Conservation (phyloP, 805 yeast genomes). For the Starmerella bombi region DNA sequence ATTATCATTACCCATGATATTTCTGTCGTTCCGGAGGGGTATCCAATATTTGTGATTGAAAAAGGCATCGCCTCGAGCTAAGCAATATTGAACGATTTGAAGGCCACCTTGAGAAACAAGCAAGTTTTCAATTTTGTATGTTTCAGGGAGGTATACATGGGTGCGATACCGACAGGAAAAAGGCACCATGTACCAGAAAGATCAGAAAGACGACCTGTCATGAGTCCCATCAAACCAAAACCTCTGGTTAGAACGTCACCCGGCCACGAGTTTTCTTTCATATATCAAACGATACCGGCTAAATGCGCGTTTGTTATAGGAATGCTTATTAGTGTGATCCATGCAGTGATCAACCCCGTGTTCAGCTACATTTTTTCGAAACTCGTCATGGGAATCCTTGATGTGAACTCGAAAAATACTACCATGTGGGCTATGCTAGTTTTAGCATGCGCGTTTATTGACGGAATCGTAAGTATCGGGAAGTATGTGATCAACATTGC, state of each 20-base stretch:
- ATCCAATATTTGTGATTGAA: constrained; percentile 45
- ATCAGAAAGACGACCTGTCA: too few species aligned
- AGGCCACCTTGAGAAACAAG: too few species aligned
- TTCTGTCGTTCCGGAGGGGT: constrained; percentile 41
- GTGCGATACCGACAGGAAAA: too few species aligned
- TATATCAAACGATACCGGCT: constrained; percentile 9
- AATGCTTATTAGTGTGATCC: constrained; percentile 36
- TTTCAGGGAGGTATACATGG: too few species aligned
- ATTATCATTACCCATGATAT: constrained; percentile 71
- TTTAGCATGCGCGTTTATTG: constrained; percentile 46
- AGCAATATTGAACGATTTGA: background rate
- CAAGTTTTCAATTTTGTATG: too few species aligned
- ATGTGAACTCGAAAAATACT: constrained; percentile 26
- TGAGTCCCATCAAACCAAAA: too few species aligned
- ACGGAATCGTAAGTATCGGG: constrained; percentile 43
- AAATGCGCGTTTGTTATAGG: constrained; percentile 35
- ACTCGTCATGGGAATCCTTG: constrained; percentile 50
- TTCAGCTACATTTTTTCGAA: constrained; percentile 70
- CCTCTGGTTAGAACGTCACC: too few species aligned
- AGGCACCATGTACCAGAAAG: too few species aligned
- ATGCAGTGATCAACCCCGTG: constrained; percentile 58
- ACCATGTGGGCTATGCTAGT: constrained; percentile 57
- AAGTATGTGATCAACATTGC: constrained; percentile 41
- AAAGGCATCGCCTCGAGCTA: constrained; percentile 32
- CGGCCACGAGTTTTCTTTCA: background rate